These are phyloP conservation scores for Pichia paraexigua DNA, from an alignment of 805 yeast genomes.

Conservation along the genomic window DNA sequence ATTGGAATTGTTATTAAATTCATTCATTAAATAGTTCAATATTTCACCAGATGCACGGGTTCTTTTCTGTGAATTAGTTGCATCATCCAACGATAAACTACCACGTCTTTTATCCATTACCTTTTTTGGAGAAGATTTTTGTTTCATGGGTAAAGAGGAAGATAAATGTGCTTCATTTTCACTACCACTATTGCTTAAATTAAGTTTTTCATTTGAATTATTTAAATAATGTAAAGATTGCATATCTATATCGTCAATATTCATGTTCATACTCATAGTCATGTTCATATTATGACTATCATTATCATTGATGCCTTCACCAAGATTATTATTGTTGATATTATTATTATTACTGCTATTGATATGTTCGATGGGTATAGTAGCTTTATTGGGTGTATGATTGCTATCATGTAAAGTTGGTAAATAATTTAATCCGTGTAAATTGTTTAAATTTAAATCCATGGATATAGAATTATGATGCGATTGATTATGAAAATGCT, in stretches of 20 bases:
- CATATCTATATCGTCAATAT: background rate
- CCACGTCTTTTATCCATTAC: conserved; percentile 4
- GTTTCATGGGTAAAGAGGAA: background rate
- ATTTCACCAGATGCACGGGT: conserved; percentile 55
- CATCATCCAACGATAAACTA: conserved; percentile 7
- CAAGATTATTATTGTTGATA: background rate
- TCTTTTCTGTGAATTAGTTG: conserved; percentile 20
- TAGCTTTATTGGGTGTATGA: background rate
- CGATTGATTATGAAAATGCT: background rate
- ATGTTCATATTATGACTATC: background rate
- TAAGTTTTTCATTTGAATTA: background rate
- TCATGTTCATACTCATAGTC: background rate
- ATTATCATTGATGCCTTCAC: background rate
- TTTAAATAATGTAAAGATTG: background rate
- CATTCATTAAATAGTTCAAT: conserved; percentile 55
- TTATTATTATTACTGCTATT: background rate
- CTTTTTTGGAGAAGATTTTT: conserved; percentile 11
- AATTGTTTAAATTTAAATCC: background rate
- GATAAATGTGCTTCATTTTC: background rate
- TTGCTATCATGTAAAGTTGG: background rate
- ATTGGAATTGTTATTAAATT: conserved; percentile 64
- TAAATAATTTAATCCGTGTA: background rate
- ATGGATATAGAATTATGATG: background rate
- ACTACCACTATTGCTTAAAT: background rate
- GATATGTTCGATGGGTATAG: background rate